Evolutionary conservation across 805 yeast species (phyloP).

Genomic region (Lipomyces yamadae): DNA sequence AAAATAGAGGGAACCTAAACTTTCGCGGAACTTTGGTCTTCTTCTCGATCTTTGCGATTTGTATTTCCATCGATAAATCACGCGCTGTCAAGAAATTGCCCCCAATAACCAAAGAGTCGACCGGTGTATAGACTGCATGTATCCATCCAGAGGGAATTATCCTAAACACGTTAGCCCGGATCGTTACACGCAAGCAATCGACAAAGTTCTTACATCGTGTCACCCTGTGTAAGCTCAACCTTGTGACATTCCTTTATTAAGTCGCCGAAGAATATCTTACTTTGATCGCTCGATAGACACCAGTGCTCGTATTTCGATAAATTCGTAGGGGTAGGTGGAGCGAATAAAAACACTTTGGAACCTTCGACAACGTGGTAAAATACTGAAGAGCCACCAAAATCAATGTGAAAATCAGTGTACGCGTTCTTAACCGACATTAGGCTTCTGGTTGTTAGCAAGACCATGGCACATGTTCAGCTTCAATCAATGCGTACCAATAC

Average conservation of each 20-base stretch:
- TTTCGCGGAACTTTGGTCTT: slow-evolving; percentile 72
- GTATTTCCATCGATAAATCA: slow-evolving; percentile 66
- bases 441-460: slow-evolving; percentile 17
- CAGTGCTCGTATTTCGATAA: slow-evolving; percentile 67
- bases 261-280: slow-evolving; percentile 67
- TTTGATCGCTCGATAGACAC: slow-evolving; percentile 71
- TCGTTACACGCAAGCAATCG: neutral
- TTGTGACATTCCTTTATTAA: slow-evolving; percentile 56
- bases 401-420: slow-evolving; percentile 88
- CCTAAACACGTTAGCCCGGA: slow-evolving; percentile 22
- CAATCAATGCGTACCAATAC: slow-evolving; percentile 54
- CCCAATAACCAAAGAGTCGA: slow-evolving; percentile 80
- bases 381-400: slow-evolving; percentile 91
- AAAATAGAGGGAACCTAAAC: slow-evolving; percentile 79
- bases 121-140: slow-evolving; percentile 84
- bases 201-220: slow-evolving; percentile 53
- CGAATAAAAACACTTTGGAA: slow-evolving; percentile 70
- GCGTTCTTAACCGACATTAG: slow-evolving; percentile 82
- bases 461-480: neutral
- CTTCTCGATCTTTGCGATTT: slow-evolving; percentile 65
- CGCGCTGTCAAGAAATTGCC: slow-evolving; percentile 79
- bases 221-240: slow-evolving; percentile 64
- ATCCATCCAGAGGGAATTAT: slow-evolving; percentile 93
- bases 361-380: slow-evolving; percentile 85
- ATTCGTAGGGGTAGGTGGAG: slow-evolving; percentile 74